A percentile compares a stretch with the other conserved stretches of the same genome.
These are phyloP conservation scores for Cornus kousa DNA, from an alignment of 148 eudicot genomes.

Conservation along the genomic window DNA sequence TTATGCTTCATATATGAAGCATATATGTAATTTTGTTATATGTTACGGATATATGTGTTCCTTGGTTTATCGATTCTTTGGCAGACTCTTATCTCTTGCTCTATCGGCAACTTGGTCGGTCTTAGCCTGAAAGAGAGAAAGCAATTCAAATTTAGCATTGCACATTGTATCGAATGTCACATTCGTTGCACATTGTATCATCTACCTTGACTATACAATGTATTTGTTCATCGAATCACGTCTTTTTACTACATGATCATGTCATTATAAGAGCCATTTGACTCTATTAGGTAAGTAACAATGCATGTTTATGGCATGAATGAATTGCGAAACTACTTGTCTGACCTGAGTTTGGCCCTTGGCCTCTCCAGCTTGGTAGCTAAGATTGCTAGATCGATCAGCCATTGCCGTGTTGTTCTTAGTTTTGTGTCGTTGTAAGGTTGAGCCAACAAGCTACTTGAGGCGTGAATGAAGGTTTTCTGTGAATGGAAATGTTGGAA, in stretches of 20 bases:
- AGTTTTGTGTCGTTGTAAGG: neutral
- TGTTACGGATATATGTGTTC: neutral
- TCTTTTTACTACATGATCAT: neutral
- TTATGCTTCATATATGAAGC: neutral
- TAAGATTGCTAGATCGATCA: neutral
- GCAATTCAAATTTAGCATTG: neutral
- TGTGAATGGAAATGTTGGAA: neutral
- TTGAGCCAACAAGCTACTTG: neutral
- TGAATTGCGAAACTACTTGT: neutral
- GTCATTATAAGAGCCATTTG: neutral
- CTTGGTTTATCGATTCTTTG: neutral
- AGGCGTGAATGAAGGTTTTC: neutral
- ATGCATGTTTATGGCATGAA: neutral
- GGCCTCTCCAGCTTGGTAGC: neutral
- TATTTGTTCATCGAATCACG: neutral
- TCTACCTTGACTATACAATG: neutral
- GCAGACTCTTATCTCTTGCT: neutral
- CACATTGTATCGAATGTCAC: too few species aligned
- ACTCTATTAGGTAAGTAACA: neutral
- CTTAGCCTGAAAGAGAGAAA: neutral
- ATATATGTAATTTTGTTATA: too few species aligned
- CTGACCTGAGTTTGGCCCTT: neutral
- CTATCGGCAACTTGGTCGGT: neutral
- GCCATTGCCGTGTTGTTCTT: neutral
- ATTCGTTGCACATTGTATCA: neutral